phyloP scores from a whole-genome alignment of 179 eudicot genomes.

The Patellifolia procumbens region DNA sequence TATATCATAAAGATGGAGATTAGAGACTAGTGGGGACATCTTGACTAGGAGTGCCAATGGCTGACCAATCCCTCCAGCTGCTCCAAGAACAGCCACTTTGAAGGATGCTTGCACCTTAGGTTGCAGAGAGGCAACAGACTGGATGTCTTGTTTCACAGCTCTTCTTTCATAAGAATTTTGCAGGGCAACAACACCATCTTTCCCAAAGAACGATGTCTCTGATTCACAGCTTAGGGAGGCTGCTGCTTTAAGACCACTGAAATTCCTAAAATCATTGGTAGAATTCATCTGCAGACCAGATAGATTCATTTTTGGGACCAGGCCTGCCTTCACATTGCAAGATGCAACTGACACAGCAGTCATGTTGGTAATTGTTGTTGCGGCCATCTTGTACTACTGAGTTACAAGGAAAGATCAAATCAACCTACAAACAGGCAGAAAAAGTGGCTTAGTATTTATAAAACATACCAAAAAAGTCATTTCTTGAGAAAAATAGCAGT shows the following conservation, averaged over 20 bases:
- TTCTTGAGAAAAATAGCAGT: no score
- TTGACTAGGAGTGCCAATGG: conserved; percentile 59
- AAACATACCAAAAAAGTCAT: neutral
- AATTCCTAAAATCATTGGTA: conserved; percentile 25
- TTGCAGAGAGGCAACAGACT: conserved; percentile 18
- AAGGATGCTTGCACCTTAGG: conserved; percentile 51
- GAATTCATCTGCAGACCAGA: conserved; percentile 30
- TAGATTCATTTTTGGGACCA: conserved; percentile 28
- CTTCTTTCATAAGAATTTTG: conserved; percentile 29
- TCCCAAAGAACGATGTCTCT: conserved; percentile 30
- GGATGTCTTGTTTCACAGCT: conserved; percentile 21
- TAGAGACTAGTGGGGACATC: conserved; percentile 61
- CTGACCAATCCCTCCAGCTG: conserved; percentile 69
- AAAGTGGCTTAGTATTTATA: neutral
- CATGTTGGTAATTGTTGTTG: conserved; percentile 34
- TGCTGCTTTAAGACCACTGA: conserved; percentile 41
- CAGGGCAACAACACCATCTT: conserved; percentile 23
- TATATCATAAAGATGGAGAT: conserved; percentile 55
- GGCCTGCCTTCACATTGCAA: conserved; percentile 28
- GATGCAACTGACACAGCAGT: conserved; percentile 27
- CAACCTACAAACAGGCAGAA: conserved; percentile 24
- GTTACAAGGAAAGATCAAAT: conserved; percentile 2
- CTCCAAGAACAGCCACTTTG: conserved; percentile 68
- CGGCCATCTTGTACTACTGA: conserved; percentile 30
- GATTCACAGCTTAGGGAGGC: conserved; percentile 29